A percentile compares a stretch with the other conserved stretches of the same genome.
These are phyloP conservation scores for Skeletonema costatum DNA, from an alignment of 108 stramenopile genomes.

Conservation along the genomic window DNA sequence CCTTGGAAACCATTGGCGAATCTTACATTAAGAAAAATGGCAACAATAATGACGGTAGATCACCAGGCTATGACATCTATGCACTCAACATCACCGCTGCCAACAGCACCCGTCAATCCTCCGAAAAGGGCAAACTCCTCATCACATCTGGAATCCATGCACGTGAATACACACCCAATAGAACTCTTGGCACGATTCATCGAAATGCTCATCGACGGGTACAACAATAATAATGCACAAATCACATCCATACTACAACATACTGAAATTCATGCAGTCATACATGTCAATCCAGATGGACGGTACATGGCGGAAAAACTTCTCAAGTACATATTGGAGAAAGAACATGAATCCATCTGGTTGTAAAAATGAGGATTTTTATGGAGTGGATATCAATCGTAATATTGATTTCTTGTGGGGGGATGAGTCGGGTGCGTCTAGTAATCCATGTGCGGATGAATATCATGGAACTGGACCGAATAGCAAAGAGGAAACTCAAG, in stretches of 20 bases:
- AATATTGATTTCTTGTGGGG: conserved; percentile 71
- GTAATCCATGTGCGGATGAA: conserved; percentile 33
- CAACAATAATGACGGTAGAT: conserved; percentile 11
- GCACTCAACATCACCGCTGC: conserved; percentile 24
- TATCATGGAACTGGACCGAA: conserved; percentile 42
- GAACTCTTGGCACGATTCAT: conserved; percentile 32
- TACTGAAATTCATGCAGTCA: conserved; percentile 37
- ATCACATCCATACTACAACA: conserved; percentile 40
- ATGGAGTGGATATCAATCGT: conserved; percentile 56
- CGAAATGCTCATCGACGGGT: conserved; percentile 11
- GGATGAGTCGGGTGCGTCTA: conserved; percentile 25
- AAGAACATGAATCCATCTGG: conserved; percentile 33
- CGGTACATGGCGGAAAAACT: conserved; percentile 20
- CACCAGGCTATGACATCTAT: conserved; percentile 23
- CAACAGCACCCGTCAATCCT: not conserved
- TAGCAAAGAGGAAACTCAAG: conserved; percentile 60
- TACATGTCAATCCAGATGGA: conserved; percentile 47
- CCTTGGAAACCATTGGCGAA: conserved; percentile 36
- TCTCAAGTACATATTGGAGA: conserved; percentile 1
- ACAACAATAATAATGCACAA: conserved; percentile 33
- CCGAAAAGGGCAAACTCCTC: conserved; percentile 18
- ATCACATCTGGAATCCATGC: conserved; percentile 37
- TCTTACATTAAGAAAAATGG: conserved; percentile 36
- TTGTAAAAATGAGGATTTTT: not conserved
- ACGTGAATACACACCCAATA: conserved; percentile 40